Evolutionary conservation across 148 eudicot species (phyloP).

Genomic region (Silene conica): DNA sequence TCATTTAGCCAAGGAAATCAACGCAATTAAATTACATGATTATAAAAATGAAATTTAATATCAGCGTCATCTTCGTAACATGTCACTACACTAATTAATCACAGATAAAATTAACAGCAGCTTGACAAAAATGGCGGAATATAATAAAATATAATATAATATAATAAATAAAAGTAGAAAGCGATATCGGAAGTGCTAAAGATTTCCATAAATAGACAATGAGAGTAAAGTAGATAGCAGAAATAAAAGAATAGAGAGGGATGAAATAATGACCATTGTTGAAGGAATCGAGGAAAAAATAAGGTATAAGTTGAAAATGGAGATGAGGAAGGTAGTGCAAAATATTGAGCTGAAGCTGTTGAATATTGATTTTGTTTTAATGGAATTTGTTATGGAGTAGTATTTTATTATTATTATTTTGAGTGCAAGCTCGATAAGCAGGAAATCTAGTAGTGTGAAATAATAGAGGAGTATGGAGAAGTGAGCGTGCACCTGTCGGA

Average conservation of each 20-base stretch:
- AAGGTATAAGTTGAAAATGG: background rate
- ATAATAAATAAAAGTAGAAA: background rate
- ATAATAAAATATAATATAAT: too few species aligned
- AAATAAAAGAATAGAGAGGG: background rate
- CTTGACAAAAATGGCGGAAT: background rate
- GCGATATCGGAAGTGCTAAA: background rate
- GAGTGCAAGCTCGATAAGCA: background rate
- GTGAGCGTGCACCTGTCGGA: slow-evolving; percentile 24
- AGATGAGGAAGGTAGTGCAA: background rate
- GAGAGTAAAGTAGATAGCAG: background rate
- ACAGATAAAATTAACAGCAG: background rate
- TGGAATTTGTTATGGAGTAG: too few species aligned
- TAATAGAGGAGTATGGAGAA: slow-evolving; percentile 10
- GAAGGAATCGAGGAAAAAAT: background rate
- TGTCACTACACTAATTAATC: background rate
- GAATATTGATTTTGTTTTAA: too few species aligned
- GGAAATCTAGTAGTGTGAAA: background rate
- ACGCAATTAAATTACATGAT: too few species aligned
- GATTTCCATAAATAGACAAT: background rate
- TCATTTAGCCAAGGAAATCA: background rate
- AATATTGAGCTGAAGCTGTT: background rate
- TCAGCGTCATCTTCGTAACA: background rate
- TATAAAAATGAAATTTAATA: background rate
- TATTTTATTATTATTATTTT: background rate
- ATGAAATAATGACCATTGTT: slow-evolving; percentile 12